Evolutionary conservation across 441 rosid genomes (phyloP).

Genomic region (Syzygium malaccense): DNA sequence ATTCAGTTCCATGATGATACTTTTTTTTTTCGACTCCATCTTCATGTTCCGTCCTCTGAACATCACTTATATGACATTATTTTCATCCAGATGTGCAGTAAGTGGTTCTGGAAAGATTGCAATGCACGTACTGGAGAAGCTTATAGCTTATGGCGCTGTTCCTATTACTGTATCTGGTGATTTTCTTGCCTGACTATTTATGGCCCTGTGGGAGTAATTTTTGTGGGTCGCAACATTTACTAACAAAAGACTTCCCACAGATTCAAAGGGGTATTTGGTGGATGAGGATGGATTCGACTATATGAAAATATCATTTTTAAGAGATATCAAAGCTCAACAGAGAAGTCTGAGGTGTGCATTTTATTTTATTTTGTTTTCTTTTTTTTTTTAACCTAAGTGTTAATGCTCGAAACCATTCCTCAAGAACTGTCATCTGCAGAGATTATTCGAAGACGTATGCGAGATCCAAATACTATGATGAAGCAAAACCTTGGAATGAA

Average conservation of each 20-base stretch:
- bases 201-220: background rate
- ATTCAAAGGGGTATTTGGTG: constrained; percentile 93
- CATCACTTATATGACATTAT: background rate
- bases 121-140: constrained; percentile 97
- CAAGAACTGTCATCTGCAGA: constrained; percentile 37
- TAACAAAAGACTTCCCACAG: constrained; percentile 30
- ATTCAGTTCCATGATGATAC: background rate
- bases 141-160: constrained; percentile 89
- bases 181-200: background rate
- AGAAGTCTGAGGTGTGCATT: constrained; percentile 77
- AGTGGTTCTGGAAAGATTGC: constrained; percentile 99
- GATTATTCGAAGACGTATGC: constrained; percentile 98
- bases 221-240: constrained; percentile 9
- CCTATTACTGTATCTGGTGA: constrained; percentile 92
- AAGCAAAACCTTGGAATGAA: constrained; percentile 95
- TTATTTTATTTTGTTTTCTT: background rate
- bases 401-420: constrained; percentile 1
- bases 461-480: constrained; percentile 91
- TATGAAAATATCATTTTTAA: constrained; percentile 86
- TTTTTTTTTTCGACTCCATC: background rate
- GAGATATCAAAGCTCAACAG: constrained; percentile 95
- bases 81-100: constrained; percentile 68
- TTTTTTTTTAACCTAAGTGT: background rate
- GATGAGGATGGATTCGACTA: constrained; percentile 98
- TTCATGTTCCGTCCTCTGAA: background rate